Evolutionary conservation across 257 asterid species (phyloP).

Genomic region (Solanum stenotomum): DNA sequence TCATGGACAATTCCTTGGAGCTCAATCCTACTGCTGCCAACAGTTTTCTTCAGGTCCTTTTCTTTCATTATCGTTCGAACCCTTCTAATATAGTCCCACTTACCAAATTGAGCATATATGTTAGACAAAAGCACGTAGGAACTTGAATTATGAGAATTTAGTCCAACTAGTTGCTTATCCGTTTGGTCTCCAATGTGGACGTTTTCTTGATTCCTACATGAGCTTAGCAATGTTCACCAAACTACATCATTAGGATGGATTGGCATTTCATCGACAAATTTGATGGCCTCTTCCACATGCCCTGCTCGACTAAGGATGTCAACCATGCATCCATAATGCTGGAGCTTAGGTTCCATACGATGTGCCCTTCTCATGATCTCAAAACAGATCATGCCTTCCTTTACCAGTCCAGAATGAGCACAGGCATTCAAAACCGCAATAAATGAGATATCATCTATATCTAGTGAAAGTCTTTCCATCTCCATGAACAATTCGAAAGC

Average conservation of each 20-base stretch:
- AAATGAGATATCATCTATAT: conserved; percentile 72
- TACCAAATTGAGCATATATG: conserved; percentile 60
- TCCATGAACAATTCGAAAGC: conserved; percentile 69
- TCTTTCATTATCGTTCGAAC: conserved; percentile 60
- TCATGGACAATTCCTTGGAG: conserved; percentile 70
- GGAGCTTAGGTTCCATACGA: conserved; percentile 50
- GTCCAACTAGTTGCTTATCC: conserved; percentile 39
- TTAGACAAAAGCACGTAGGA: conserved; percentile 67
- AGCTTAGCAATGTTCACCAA: conserved; percentile 57
- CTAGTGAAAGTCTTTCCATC: conserved; percentile 39
- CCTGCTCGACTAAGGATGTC: conserved; percentile 77
- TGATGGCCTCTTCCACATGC: conserved; percentile 49
- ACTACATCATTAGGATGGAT: conserved; percentile 63
- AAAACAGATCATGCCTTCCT: conserved; percentile 74
- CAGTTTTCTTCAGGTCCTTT: conserved; percentile 45
- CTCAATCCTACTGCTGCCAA: conserved; percentile 83
- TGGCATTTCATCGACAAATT: conserved; percentile 62
- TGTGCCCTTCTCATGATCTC: conserved; percentile 66
- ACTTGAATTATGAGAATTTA: conserved; percentile 40
- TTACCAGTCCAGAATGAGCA: conserved; percentile 76
- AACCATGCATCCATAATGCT: conserved; percentile 80
- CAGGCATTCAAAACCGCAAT: conserved; percentile 68
- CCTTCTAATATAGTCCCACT: conserved; percentile 57
- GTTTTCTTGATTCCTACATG: conserved; percentile 51
- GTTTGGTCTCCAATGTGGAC: conserved; percentile 43